These are phyloP conservation scores for Kewa caespitosa DNA, from an alignment of 179 eudicot genomes.

Conservation along the genomic window DNA sequence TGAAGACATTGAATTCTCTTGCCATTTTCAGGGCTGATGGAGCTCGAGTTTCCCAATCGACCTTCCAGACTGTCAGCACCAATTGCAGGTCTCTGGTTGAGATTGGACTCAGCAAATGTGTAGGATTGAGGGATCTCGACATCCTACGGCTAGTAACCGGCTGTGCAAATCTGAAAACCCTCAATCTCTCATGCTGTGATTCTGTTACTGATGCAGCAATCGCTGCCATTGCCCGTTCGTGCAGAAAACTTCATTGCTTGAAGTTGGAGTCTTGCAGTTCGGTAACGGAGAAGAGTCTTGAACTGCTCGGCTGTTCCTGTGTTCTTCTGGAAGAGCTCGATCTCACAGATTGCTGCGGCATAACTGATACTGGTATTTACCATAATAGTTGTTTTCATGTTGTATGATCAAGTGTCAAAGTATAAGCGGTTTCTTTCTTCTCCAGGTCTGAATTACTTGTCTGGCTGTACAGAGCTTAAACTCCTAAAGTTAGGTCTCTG, in stretches of 20 bases:
- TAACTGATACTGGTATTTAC: slow-evolving; percentile 68
- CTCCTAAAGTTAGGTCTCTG: slow-evolving; percentile 73
- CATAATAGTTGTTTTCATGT: neutral
- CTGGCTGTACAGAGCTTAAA: slow-evolving; percentile 54
- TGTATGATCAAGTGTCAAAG: neutral
- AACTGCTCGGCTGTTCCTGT: slow-evolving; percentile 47
- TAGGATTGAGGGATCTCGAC: slow-evolving; percentile 52
- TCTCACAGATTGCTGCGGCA: slow-evolving; percentile 70
- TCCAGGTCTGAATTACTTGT: slow-evolving; percentile 63
- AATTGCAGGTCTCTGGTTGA: slow-evolving; percentile 52
- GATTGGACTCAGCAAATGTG: slow-evolving; percentile 75
- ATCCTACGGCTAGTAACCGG: slow-evolving; percentile 48
- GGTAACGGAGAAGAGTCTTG: slow-evolving; percentile 53
- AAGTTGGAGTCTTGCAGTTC: slow-evolving; percentile 66
- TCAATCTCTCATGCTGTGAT: slow-evolving; percentile 70
- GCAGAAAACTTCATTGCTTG: slow-evolving; percentile 48
- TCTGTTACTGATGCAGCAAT: slow-evolving; percentile 57
- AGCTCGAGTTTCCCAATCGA: slow-evolving; percentile 48
- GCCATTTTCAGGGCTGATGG: slow-evolving; percentile 57
- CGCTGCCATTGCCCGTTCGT: slow-evolving; percentile 50
- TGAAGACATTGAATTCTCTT: slow-evolving; percentile 48
- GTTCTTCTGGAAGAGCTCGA: slow-evolving; percentile 67
- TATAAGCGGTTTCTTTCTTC: neutral
- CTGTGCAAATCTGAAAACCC: slow-evolving; percentile 41
- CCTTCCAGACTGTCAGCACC: slow-evolving; percentile 38